These are phyloP conservation scores for Arctium minus DNA, from an alignment of 129 eudicot species.

Conservation along the genomic window DNA sequence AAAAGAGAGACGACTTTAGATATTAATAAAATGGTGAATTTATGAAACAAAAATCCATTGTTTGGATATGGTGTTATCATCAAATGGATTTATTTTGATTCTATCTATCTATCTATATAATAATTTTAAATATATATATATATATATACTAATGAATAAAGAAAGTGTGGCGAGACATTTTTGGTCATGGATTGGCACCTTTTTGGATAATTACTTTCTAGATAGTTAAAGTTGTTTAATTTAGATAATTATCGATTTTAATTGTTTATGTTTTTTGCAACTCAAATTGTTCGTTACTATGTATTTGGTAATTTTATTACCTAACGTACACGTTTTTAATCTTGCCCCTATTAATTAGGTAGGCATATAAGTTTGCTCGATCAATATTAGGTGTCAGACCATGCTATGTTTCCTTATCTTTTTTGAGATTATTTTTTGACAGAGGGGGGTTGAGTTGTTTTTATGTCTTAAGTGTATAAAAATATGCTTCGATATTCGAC, in stretches of 20 bases:
- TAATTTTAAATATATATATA: background rate
- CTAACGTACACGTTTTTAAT: background rate
- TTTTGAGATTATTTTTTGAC: too few species aligned
- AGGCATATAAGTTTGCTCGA: too few species aligned
- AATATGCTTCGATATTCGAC: background rate
- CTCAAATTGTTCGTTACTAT: too few species aligned
- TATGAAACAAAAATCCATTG: background rate
- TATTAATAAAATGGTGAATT: background rate
- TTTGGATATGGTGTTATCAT: slow-evolving; percentile 15
- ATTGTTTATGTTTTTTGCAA: too few species aligned
- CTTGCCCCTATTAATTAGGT: too few species aligned
- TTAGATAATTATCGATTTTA: background rate
- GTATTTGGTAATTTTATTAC: background rate
- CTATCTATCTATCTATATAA: too few species aligned
- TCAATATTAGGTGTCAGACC: too few species aligned
- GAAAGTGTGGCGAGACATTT: background rate
- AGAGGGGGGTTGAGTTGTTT: too few species aligned
- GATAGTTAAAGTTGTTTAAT: background rate
- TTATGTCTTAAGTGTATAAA: too few species aligned
- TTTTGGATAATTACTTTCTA: background rate
- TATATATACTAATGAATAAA: background rate
- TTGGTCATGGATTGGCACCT: background rate
- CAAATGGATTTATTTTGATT: background rate
- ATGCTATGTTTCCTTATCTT: too few species aligned
- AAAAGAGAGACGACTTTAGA: background rate